These are phyloP conservation scores for Pisolithus sp. DNA, from an alignment of 768 basidiomycete species.

Conservation along the genomic window DNA sequence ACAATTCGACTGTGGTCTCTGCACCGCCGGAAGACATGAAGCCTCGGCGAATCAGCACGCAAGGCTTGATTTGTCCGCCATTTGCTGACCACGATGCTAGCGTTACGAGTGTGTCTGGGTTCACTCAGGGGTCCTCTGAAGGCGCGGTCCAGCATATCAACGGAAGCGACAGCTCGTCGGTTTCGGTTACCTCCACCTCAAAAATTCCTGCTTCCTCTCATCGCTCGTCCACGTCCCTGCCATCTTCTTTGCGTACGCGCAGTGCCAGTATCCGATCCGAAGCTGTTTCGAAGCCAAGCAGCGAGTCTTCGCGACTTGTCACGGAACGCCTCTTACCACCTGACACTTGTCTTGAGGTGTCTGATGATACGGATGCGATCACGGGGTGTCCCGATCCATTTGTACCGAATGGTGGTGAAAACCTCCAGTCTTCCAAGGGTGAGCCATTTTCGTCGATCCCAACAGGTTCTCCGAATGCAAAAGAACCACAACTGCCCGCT, in stretches of 20 bases:
- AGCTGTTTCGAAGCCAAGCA: conserved; percentile 3
- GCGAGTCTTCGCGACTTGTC: neutral
- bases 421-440: conserved; percentile 7
- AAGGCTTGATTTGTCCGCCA: conserved; percentile 19
- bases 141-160: conserved; percentile 6
- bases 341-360: neutral
- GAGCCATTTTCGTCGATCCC: conserved; percentile 17
- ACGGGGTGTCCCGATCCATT: neutral
- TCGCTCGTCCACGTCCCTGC: conserved; percentile 11
- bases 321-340: conserved; percentile 2
- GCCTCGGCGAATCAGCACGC: conserved; percentile 13
- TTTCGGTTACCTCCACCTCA: conserved; percentile 7
- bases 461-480: conserved; percentile 12
- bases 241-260: conserved; percentile 9
- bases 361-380: conserved; percentile 1
- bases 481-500: conserved; percentile 1
- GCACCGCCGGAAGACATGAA: neutral
- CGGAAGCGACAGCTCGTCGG: conserved; percentile 3
- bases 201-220: conserved; percentile 17
- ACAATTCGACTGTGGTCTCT: conserved; percentile 7
- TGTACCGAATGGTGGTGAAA: neutral
- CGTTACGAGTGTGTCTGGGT: conserved; percentile 3
- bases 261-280: conserved; percentile 10
- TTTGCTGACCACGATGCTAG: conserved; percentile 6
- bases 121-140: conserved; percentile 1